Base-by-base conservation (phyloP, 2,329 filamentous ascomycete species). In the Epichloe sibirici region DNA sequence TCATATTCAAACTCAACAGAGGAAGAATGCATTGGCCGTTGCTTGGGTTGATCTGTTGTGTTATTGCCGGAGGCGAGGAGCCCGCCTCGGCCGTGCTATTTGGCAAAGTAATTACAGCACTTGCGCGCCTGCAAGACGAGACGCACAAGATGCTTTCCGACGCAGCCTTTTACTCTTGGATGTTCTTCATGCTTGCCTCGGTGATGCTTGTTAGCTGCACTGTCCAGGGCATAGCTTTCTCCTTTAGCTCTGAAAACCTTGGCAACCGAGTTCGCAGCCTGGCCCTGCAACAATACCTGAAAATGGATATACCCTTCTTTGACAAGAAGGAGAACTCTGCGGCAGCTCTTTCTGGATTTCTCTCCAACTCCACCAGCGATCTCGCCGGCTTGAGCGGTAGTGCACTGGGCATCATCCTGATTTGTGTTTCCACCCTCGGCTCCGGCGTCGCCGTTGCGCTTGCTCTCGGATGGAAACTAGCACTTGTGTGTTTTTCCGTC, bases 181-280 rank as follows among this genome's bases (percentile, higher is more conserved):
- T 77, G 73, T 76, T 75, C 53, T 69, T 74, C 44, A 61, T 75
- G 3, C 57, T 74, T 43, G 73, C 71, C 11, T 58, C 68, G 4
- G 67, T 60, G 1, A 61, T 66, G 15, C 60, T 68, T 2, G 13
- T 73, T 0, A 61, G 66, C 2, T 73, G 73, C 17, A 8, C 28
- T 0, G 37, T 43, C 5, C 55, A 60, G 5, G 55, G 59, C 35
- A 34, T 54, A 11, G 34, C n/a, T 40, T 40, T 40, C 13, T 15
- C 38, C 13, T 15, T 40, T 17, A 15, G 38, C n/a, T 40, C 38
- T 3, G 58, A 63, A 45, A 38, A 49, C 0, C 54, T 61, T 0
- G 35, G 56, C 4, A 45, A 53, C 28, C 40, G 53, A 17, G 55
- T 49, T 0, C 52, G 58, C 1, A 45, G 21, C 7, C 48, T 50